Percentiles rank a stretch among this genome's conserved stretches.
Evolutionary conservation across 306 rosid species (phyloP).

Genomic region (Echinosophora koreensis): DNA sequence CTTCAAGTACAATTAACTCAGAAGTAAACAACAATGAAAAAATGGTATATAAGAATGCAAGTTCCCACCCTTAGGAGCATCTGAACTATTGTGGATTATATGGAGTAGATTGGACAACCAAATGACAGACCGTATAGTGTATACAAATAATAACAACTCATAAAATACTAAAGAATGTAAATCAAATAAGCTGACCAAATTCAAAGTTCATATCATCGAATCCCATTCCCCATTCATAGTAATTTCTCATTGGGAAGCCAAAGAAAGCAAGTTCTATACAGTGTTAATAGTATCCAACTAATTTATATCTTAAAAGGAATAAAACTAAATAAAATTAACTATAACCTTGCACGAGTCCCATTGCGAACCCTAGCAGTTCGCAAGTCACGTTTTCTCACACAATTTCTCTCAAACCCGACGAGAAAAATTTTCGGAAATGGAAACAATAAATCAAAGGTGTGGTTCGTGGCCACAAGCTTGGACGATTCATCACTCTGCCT

Average conservation of each 20-base stretch:
- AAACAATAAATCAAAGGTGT: no score
- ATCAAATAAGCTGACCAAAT: constrained; percentile 26
- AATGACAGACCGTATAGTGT: constrained; percentile 3
- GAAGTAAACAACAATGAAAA: constrained; percentile 9
- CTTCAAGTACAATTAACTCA: constrained; percentile 30
- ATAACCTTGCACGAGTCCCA: background rate
- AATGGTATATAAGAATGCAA: constrained; percentile 5
- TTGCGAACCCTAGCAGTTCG: no score
- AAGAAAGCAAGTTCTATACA: background rate
- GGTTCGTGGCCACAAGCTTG: no score
- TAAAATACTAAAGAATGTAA: constrained; percentile 31
- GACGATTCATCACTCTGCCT: no score
- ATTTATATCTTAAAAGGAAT: background rate
- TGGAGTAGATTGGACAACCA: constrained; percentile 20
- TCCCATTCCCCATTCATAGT: constrained; percentile 18
- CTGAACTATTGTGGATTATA: constrained; percentile 7
- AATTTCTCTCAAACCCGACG: no score
- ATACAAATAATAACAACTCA: background rate
- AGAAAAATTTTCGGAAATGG: no score
- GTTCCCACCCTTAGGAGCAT: background rate
- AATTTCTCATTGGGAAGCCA: constrained; percentile 11
- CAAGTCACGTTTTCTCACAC: no score
- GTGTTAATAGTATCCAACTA: background rate
- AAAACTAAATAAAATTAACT: background rate
- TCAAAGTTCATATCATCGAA: constrained; percentile 26